Evolutionary conservation across 768 basidiomycete genomes (phyloP).

Genomic region (Zangia roseola): DNA sequence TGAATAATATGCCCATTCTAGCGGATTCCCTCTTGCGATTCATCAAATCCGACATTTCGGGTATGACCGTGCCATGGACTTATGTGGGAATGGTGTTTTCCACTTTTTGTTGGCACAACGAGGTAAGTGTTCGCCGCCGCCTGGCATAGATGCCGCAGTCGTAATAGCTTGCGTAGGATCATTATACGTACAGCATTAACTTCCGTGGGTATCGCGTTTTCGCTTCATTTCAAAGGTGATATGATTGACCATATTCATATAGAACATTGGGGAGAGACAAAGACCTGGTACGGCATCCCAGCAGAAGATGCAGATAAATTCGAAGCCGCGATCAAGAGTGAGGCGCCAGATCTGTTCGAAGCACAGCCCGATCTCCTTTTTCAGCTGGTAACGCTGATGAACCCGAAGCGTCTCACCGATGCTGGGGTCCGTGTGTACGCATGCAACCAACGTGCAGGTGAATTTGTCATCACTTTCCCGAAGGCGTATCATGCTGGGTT

Average conservation of each 20-base stretch:
- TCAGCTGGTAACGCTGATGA: constrained; percentile 97
- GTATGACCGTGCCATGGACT: constrained; percentile 99
- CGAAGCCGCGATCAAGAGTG: constrained; percentile 90
- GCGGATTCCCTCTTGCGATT: constrained; percentile 91
- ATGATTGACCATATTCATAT: constrained; percentile 26
- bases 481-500: constrained; percentile 98
- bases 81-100: constrained; percentile 99
- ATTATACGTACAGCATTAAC: constrained; percentile 96
- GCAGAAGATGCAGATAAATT: constrained; percentile 95
- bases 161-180: constrained; percentile 59
- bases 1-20: constrained; percentile 95
- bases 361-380: constrained; percentile 96
- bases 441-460: constrained; percentile 95
- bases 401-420: constrained; percentile 79
- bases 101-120: constrained; percentile 99
- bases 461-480: constrained; percentile 97
- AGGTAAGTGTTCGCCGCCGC: constrained; percentile 47
- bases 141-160: constrained; percentile 20
- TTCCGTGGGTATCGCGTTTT: constrained; percentile 61
- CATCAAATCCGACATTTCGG: constrained; percentile 98
- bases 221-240: constrained; percentile 17
- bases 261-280: constrained; percentile 99
- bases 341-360: constrained; percentile 97
- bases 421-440: constrained; percentile 91
- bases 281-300: constrained; percentile 99